Base-by-base conservation (phyloP, 331 rosid genomes). In the Malus hybrid region DNA sequence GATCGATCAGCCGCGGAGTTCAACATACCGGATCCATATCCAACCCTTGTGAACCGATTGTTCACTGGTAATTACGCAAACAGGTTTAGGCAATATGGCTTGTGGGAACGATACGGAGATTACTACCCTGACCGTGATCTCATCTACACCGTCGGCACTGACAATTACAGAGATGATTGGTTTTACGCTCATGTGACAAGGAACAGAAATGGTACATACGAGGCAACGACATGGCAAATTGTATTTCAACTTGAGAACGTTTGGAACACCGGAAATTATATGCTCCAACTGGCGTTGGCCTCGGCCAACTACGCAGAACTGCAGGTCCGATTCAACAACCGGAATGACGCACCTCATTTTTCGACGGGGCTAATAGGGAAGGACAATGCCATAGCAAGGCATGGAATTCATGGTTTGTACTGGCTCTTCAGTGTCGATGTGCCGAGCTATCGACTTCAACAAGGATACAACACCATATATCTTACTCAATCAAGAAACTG, bases 321-420 rank as follows among this genome's bases (percentile, higher is more conserved):
- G 52, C 80, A 90, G 90, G 90, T 91, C 70, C 79, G 97, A 69
- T 63, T 91, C 75, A 93, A 93, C 71, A 27, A 83, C 13, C 52
- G 6, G 8, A 61, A 10, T 2, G 3, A 18, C 1, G 1, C 0
- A 33, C 68, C 91, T 0, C 71, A 50, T 67, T 91, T 87, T 42
- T 19, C 79, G 10, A 86, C 94, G 0, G 74, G 75, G 11, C 34
- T 27, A 22, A 82, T 88, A 3, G 97, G 94, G 0, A 67, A 31
- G 71, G 97, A 94, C 68, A 94, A 83, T 50, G 87, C 99, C 10
- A 92, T 94, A 55, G 88, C 99, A 19, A 87, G 99, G 57, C 97
- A 92, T 69, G 99, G 99, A 24, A 82, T 94, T 69, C 97, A 94
- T 79, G 99, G 99, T 7, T 62, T 89, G 70, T 78, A 94, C 73